Evolutionary conservation across 495 filamentous ascomycete genomes (phyloP), one percentile per base, ranked within the genome.

Genomic region (Penicillium cinerascens): DNA sequence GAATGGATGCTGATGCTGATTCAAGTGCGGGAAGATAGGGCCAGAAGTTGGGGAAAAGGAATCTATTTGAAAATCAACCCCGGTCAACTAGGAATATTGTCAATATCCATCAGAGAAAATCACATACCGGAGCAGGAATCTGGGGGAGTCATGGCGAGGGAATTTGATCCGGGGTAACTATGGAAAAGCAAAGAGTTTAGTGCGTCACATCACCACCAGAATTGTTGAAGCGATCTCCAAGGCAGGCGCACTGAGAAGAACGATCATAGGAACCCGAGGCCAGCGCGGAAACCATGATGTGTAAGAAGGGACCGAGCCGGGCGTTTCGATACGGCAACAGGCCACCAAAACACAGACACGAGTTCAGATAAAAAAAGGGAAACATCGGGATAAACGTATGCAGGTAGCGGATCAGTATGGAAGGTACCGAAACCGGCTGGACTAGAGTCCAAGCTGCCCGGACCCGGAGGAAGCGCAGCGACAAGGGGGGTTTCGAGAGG

Each of bases 91-190:
- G 39, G 38, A 41, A 41, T 37, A 29, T 42, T 38, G 22, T 18
- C 13, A 2, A 15, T 26, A 21, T 6, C 22, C 8, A 8, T 8
- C 29, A 38, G 17, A 58, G 38, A 46, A 61, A 44, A 38, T 50
- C 46, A 18, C 54, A 51, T 71, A 75, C 76, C 76, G 43, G 75
- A 69, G 51, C 72, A 75, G 40, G 74, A 77, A 62, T 77, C 73
- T 46, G 71, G 55, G 40, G 76, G 71, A 55, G 70, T 77, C 67
- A 77, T 74, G 15, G 75, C 65, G 52, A 77, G 66, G n/a, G 68
- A 62, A 53, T 67, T 56, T 39, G 70, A 72, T 38, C 69, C 57
- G 35, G 70, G 58, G 56, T 72, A 79, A 47, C 74, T 76, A 61
- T 27, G 37, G 46, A 48, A 53, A 55, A 46, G 42, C 17, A 48